Evolutionary conservation across 2,329 filamentous ascomycete species (phyloP), one percentile per base, ranked within the genome.

Genomic region (Basipetospora chlamydospora): DNA sequence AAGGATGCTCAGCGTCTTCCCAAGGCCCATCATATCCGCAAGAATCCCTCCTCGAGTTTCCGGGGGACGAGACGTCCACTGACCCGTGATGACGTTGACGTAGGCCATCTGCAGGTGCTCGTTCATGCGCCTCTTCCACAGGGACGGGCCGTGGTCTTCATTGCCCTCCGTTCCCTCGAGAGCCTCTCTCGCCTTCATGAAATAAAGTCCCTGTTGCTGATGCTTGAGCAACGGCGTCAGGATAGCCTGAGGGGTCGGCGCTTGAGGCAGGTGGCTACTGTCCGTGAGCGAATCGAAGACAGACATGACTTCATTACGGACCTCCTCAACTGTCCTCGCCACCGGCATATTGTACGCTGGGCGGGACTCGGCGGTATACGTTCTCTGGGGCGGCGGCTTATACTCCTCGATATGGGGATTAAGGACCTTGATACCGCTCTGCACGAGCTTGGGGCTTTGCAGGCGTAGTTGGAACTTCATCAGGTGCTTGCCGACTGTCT

Each of bases 11-110:
- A 98, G 55, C 0, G 82, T 87, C 57, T 88, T 90, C 7, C 82
- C 82, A n/a, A 88, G 61, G 18, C 83, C 83, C 83, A 90, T 90
- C 75, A 87, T 84, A 51, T 88, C 82, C 11, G 81, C 82, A 15
- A 88, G 59, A 25, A 88, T 76, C 3, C 83, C 82, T 20, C 82
- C 82, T 8, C 76, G 63, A 2, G 77, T 74, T 46, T 85, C 73
- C 2, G 70, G 63, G 37, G 70, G 66, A 30, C 67, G 56, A 15
- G 59, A 58, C 43, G 74, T 64, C 21, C 71, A 66, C 30, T 79
- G 67, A 1, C 80, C 80, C 9, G 84, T 95, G 46, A 98, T 87
- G 39, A 95, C 74, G 47, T 98, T 90, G 47, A 78, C 73, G 53
- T 80, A 95, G 4, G 26, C 26, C 32, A 20, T 30, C 21, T 25